phyloP scores from a whole-genome alignment of 23 red algal species.

The Agarophyton chilense region DNA sequence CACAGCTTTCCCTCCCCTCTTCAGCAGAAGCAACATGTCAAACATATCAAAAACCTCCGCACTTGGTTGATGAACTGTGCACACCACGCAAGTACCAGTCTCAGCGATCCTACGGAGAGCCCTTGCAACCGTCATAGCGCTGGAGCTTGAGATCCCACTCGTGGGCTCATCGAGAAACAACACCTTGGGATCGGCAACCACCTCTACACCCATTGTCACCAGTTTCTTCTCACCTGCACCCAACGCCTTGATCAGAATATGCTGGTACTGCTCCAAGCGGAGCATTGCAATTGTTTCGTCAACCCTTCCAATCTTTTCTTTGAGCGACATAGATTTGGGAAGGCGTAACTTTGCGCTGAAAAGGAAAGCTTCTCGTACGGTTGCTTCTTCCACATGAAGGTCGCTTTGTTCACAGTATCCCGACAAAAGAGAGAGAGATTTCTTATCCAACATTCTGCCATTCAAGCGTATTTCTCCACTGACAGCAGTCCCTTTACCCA shows the following conservation, averaged over 20 bases:
- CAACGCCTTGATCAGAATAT: constrained; percentile 68
- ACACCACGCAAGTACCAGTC: constrained; percentile 77
- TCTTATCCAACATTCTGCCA: constrained; percentile 30
- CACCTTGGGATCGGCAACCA: constrained; percentile 74
- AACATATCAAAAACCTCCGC: constrained; percentile 83
- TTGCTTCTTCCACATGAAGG: constrained; percentile 87
- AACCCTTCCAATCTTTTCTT: constrained; percentile 39
- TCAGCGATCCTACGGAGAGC: constrained; percentile 80
- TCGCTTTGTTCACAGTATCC: constrained; percentile 97
- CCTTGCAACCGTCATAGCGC: constrained; percentile 63
- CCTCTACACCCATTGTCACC: constrained; percentile 87
- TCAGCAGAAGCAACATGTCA: constrained; percentile 84
- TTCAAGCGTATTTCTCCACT: constrained; percentile 80
- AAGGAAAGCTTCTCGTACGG: constrained; percentile 76
- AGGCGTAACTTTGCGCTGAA: constrained; percentile 88
- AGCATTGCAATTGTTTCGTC: constrained; percentile 79
- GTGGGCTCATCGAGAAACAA: constrained; percentile 95
- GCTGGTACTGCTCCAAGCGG: constrained; percentile 34
- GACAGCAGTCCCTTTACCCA: constrained; percentile 47
- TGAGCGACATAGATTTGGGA: constrained; percentile 40
- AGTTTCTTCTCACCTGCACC: constrained; percentile 61
- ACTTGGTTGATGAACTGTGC: constrained; percentile 90
- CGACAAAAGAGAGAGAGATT: constrained; percentile 53
- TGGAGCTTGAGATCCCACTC: constrained; percentile 74
- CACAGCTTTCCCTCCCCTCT: constrained; percentile 63